These are phyloP conservation scores for Moniliella sp. DNA, from an alignment of 1,284 basidiomycete species.

Conservation along the genomic window DNA sequence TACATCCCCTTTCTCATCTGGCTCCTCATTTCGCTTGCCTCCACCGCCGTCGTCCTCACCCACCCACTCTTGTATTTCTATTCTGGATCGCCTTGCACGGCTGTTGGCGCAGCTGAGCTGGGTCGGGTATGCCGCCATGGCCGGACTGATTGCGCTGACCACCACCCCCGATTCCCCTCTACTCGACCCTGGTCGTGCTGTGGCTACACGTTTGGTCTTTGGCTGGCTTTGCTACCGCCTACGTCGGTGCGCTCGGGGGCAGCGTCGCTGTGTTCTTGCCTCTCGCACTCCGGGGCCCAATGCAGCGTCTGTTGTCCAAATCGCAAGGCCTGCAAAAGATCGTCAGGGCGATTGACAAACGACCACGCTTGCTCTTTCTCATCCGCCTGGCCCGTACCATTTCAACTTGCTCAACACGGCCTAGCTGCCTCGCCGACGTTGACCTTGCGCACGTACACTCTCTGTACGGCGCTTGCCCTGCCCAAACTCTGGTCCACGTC, in stretches of 20 bases:
- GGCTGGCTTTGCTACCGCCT: constrained; percentile 59
- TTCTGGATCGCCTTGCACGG: constrained; percentile 16
- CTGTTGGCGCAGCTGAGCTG: constrained; percentile 17
- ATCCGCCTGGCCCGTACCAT: constrained; percentile 49
- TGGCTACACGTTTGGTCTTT: constrained; percentile 62
- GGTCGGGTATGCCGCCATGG: constrained; percentile 15
- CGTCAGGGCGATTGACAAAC: constrained; percentile 64
- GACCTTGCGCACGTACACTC: constrained; percentile 51
- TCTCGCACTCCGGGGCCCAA: constrained; percentile 50
- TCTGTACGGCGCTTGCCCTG: constrained; percentile 58
- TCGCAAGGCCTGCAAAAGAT: constrained; percentile 37
- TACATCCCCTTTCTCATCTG: constrained; percentile 33
- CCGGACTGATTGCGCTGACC: constrained; percentile 25
- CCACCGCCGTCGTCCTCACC: constrained; percentile 25
- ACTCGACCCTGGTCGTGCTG: constrained; percentile 68
- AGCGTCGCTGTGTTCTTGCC: constrained; percentile 55
- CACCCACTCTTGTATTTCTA: constrained; percentile 29
- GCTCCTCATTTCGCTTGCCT: constrained; percentile 26
- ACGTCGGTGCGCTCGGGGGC: constrained; percentile 57
- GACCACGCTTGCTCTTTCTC: constrained; percentile 59
- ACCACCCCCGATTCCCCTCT: constrained; percentile 48
- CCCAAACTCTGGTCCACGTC: constrained; percentile 70
- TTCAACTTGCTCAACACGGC: constrained; percentile 66
- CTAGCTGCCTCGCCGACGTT: constrained; percentile 66
- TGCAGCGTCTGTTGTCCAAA: constrained; percentile 49